Conservation (phyloP, 2,329 filamentous ascomycete species). For the Hypoxylon sp. region DNA sequence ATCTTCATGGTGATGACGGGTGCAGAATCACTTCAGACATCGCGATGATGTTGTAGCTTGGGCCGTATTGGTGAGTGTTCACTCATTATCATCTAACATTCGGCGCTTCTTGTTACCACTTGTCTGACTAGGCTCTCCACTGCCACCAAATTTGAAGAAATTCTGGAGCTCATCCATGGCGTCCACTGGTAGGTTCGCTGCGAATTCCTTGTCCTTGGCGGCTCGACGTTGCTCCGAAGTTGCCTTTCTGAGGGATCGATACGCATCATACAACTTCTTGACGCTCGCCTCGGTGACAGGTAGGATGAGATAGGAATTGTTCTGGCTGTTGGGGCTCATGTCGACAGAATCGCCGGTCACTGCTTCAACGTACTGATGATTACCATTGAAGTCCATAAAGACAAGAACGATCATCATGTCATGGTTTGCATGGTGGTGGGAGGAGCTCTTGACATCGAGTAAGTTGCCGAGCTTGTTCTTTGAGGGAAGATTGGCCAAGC, state of each 20-base stretch:
- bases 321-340: neutral
- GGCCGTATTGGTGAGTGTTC: neutral
- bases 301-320: slow-evolving; percentile 24
- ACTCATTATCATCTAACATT: slow-evolving; percentile 35
- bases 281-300: slow-evolving; percentile 38
- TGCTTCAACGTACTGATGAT: slow-evolving; percentile 27
- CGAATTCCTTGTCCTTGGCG: slow-evolving; percentile 36
- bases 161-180: slow-evolving; percentile 36
- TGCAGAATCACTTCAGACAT: neutral
- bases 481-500: slow-evolving; percentile 34
- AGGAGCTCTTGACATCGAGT: slow-evolving; percentile 40
- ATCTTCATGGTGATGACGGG: neutral
- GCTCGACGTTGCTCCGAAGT: slow-evolving; percentile 41
- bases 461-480: slow-evolving; percentile 43
- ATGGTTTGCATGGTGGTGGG: slow-evolving; percentile 25
- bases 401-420: slow-evolving; percentile 36
- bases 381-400: slow-evolving; percentile 3
- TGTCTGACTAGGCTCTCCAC: neutral
- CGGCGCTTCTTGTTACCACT: slow-evolving; percentile 32
- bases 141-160: neutral
- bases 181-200: slow-evolving; percentile 27
- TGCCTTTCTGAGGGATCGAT: slow-evolving; percentile 30
- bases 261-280: slow-evolving; percentile 41
- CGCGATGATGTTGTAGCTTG: neutral
- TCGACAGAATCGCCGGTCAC: slow-evolving; percentile 25